These are phyloP conservation scores for Elsinoe ampelina DNA, from an alignment of 2,329 filamentous ascomycete genomes.

Conservation along the genomic window DNA sequence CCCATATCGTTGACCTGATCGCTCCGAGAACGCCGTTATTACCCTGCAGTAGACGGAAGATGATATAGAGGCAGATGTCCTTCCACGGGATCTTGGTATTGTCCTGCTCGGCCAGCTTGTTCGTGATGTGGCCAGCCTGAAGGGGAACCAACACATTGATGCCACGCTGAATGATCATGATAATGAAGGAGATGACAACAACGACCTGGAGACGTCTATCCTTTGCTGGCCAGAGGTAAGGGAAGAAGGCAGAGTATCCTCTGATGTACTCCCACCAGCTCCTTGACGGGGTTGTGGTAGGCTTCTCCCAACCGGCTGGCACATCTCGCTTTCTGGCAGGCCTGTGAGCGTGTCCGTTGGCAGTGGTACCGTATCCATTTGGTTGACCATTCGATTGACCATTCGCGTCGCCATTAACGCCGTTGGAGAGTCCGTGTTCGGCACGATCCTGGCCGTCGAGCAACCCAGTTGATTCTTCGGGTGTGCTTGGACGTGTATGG, in stretches of 20 bases:
- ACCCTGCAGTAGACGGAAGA: conserved; percentile 75
- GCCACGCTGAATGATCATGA: conserved; percentile 70
- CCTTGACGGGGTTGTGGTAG: conserved; percentile 72
- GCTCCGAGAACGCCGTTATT: conserved; percentile 80
- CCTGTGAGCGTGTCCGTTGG: conserved; percentile 37
- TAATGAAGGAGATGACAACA: conserved; percentile 70
- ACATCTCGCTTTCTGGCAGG: conserved; percentile 20
- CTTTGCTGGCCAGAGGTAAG: conserved; percentile 91
- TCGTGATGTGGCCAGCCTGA: conserved; percentile 72
- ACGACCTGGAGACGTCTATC: conserved; percentile 64
- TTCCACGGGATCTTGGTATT: conserved; percentile 58
- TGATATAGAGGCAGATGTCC: conserved; percentile 65
- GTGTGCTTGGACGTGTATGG: conserved; percentile 33
- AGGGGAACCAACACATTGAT: conserved; percentile 80
- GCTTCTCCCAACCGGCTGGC: conserved; percentile 76
- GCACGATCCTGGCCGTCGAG: conserved; percentile 39
- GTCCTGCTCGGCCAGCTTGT: conserved; percentile 52
- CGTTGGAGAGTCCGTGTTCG: conserved; percentile 32
- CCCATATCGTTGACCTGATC: conserved; percentile 76
- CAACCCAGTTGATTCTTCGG: conserved; percentile 55
- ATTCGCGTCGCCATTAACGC: conserved; percentile 40
- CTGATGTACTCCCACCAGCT: conserved; percentile 95
- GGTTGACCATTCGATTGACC: conserved; percentile 32
- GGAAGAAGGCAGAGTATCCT: conserved; percentile 89
- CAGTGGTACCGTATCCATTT: conserved; percentile 42